Percentiles rank a stretch among this genome's conserved stretches.
Conservation (phyloP, 75 land plant genomes). For the Cupressus sempervirens region DNA sequence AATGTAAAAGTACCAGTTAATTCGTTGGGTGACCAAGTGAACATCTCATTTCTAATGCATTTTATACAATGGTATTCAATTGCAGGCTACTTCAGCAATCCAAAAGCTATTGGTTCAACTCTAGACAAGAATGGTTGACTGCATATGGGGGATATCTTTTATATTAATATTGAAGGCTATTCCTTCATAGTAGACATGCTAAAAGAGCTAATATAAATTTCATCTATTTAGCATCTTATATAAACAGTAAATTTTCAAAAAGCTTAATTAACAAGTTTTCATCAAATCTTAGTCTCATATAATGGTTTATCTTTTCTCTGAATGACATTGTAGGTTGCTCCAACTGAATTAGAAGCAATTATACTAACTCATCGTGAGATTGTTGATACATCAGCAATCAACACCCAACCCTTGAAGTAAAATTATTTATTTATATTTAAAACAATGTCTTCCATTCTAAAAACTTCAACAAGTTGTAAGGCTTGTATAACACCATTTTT, state of each 20-base stretch:
- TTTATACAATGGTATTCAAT: not conserved
- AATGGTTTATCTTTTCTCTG: not conserved
- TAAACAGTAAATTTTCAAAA: not conserved
- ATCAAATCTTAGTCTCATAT: not conserved
- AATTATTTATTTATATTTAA: too few relatives aligned
- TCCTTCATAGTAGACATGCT: slow-evolving; percentile 73
- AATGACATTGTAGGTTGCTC: slow-evolving; percentile 44
- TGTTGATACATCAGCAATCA: slow-evolving; percentile 57
- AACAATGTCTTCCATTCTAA: not conserved
- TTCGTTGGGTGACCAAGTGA: too few relatives aligned
- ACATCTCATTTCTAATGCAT: too few relatives aligned
- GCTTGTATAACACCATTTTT: too few relatives aligned
- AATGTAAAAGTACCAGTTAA: too few relatives aligned
- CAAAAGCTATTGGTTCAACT: slow-evolving; percentile 56
- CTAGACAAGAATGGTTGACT: slow-evolving; percentile 70
- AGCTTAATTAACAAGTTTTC: not conserved
- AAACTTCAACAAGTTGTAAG: not conserved
- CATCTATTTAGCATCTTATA: not conserved
- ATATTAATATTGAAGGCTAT: slow-evolving; percentile 72
- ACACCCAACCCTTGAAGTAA: not conserved
- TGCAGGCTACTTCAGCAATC: slow-evolving; percentile 66
- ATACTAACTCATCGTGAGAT: slow-evolving; percentile 61
- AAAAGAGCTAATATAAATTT: slow-evolving; percentile 63
- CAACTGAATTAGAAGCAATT: slow-evolving; percentile 65
- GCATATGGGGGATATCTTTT: slow-evolving; percentile 75